These are phyloP conservation scores for Dendrobium catenatum DNA, from an alignment of 106 monocot species.

Conservation along the genomic window DNA sequence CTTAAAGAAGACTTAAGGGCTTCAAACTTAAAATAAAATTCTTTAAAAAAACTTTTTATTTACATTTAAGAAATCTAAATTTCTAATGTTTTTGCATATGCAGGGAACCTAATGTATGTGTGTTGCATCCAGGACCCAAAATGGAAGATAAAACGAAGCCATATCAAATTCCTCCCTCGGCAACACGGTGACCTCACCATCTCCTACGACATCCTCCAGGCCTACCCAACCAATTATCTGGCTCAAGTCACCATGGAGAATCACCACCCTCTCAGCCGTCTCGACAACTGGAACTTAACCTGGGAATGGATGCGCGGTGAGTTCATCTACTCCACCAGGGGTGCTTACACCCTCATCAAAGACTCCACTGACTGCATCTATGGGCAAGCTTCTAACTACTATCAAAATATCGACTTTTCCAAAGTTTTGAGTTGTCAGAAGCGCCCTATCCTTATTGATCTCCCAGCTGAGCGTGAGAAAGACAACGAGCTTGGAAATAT, in stretches of 20 bases:
- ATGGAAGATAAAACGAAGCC: constrained; percentile 23
- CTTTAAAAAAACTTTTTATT: no score
- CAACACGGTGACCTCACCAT: constrained; percentile 72
- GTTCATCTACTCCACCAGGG: constrained; percentile 87
- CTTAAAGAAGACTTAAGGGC: no score
- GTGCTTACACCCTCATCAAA: constrained; percentile 72
- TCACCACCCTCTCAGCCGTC: constrained; percentile 62
- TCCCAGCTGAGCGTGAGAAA: constrained; percentile 64
- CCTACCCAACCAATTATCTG: constrained; percentile 70
- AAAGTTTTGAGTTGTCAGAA: constrained; percentile 70
- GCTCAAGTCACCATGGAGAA: constrained; percentile 89
- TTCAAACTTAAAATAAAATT: no score
- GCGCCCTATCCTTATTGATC: constrained; percentile 63
- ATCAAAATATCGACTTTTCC: constrained; percentile 65
- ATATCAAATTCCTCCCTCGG: constrained; percentile 49
- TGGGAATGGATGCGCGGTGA: constrained; percentile 97
- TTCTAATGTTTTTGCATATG: no score
- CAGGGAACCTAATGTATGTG: constrained; percentile 55
- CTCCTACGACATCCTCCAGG: constrained; percentile 76
- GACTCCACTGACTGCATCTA: constrained; percentile 67
- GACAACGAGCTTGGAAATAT: constrained; percentile 60
- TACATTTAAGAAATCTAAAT: no score
- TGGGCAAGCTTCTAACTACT: constrained; percentile 53
- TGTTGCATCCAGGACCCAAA: constrained; percentile 72
- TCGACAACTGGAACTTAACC: constrained; percentile 91